Evolutionary conservation across 345 rosid genomes (phyloP).

Genomic region (Lumnitzera littorea): DNA sequence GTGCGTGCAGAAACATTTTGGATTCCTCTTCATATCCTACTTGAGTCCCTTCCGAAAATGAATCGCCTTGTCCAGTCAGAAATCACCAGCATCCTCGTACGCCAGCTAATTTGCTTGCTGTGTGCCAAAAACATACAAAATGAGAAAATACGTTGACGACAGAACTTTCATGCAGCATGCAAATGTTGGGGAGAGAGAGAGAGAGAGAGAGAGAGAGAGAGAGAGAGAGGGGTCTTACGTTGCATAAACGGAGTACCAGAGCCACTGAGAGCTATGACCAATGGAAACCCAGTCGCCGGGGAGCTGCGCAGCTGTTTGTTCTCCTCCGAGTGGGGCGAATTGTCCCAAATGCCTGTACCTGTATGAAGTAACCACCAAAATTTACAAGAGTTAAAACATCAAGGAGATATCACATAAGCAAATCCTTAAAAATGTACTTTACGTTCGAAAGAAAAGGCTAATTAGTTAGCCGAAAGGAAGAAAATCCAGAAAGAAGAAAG

Average conservation of each 20-base stretch:
- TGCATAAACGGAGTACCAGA: slow-evolving; percentile 95
- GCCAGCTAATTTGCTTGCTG: slow-evolving; percentile 99
- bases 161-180: too few species aligned
- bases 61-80: slow-evolving; percentile 91
- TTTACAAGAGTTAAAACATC: not conserved
- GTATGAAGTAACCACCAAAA: not conserved
- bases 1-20: too few species aligned
- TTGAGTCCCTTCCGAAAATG: slow-evolving; percentile 86
- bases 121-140: not conserved
- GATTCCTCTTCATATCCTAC: slow-evolving; percentile 47
- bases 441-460: too few species aligned
- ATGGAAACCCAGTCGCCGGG: slow-evolving; percentile 98
- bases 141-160: not conserved
- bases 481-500: not conserved
- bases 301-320: slow-evolving; percentile 94
- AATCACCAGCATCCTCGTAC: slow-evolving; percentile 80
- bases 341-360: slow-evolving; percentile 94
- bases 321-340: slow-evolving; percentile 98
- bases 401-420: not conserved
- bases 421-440: too few species aligned
- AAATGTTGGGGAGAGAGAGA: not conserved
- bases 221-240: slow-evolving; percentile 33
- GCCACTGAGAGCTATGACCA: slow-evolving; percentile 91
- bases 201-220: not conserved
- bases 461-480: not conserved